Conservation (phyloP, 345 rosid genomes). For the Eucalyptus camaldulensis region DNA sequence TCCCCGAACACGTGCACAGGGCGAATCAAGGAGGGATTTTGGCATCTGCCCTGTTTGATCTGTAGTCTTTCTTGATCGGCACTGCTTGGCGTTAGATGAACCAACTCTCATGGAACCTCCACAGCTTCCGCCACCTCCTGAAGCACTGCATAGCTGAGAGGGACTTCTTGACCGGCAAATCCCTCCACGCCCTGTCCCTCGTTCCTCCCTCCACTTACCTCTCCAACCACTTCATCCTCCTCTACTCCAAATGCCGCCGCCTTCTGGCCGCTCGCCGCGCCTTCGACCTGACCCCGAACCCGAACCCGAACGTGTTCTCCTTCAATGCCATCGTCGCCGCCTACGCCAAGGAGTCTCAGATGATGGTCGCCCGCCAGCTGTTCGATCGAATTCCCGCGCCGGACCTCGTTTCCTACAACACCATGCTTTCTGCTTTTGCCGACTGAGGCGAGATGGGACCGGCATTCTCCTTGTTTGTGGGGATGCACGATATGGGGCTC, state of each 20-base stretch:
- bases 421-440: slow-evolving; percentile 65
- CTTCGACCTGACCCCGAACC: too few relatives aligned
- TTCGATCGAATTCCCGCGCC: slow-evolving; percentile 78
- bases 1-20: background rate
- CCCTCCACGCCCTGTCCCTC: slow-evolving; percentile 57
- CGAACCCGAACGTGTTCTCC: slow-evolving; percentile 75
- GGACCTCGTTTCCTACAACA: slow-evolving; percentile 70
- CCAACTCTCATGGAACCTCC: slow-evolving; percentile 33
- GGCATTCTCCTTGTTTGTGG: slow-evolving; percentile 34
- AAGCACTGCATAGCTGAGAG: slow-evolving; percentile 35
- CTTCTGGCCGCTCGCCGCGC: too few relatives aligned
- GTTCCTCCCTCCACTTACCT: too few relatives aligned
- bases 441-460: slow-evolving; percentile 33
- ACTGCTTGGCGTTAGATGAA: slow-evolving; percentile 18
- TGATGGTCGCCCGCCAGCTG: slow-evolving; percentile 39
- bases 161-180: slow-evolving; percentile 49
- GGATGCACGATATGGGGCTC: slow-evolving; percentile 38
- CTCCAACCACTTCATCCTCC: too few relatives aligned
- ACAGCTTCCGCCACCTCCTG: slow-evolving; percentile 39
- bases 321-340: slow-evolving; percentile 56
- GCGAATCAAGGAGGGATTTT: background rate
- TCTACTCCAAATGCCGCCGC: too few relatives aligned
- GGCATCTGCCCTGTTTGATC: background rate
- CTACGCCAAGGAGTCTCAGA: slow-evolving; percentile 29
- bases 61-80: background rate